Evolutionary conservation across 2,329 filamentous ascomycete genomes (phyloP).

Genomic region (Exophiala oligosperma): DNA sequence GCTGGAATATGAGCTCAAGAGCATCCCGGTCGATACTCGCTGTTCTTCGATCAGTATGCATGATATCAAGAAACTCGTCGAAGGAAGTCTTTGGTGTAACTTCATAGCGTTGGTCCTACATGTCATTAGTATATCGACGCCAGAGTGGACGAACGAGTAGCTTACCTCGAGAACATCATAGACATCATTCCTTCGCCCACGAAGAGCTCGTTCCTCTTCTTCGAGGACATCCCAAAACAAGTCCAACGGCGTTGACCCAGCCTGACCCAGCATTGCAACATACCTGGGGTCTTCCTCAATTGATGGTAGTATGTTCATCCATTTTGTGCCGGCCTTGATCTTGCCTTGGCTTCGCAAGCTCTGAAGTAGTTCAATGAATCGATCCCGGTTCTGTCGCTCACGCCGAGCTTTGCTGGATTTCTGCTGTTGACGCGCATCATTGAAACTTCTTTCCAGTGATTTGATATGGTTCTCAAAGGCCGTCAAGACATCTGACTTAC

Average conservation of each 20-base stretch:
- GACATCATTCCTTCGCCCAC: slow-evolving; percentile 77
- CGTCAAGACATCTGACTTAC: slow-evolving; percentile 84
- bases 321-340: slow-evolving; percentile 88
- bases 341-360: slow-evolving; percentile 74
- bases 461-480: slow-evolving; percentile 97
- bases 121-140: slow-evolving; percentile 37
- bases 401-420: slow-evolving; percentile 77
- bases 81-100: slow-evolving; percentile 82
- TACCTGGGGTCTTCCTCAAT: slow-evolving; percentile 83
- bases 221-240: slow-evolving; percentile 96
- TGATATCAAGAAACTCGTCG: slow-evolving; percentile 80
- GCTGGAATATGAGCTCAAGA: slow-evolving; percentile 78
- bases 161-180: slow-evolving; percentile 85
- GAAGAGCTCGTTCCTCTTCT: slow-evolving; percentile 85
- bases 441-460: slow-evolving; percentile 83
- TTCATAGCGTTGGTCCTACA: slow-evolving; percentile 85
- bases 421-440: slow-evolving; percentile 84
- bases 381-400: slow-evolving; percentile 84
- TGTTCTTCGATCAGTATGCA: slow-evolving; percentile 85
- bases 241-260: slow-evolving; percentile 82
- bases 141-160: slow-evolving; percentile 20
- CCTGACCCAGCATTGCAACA: slow-evolving; percentile 75
- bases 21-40: slow-evolving; percentile 81
- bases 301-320: slow-evolving; percentile 74
- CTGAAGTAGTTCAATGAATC: slow-evolving; percentile 70